Conservation (phyloP, 164 flowering plant genomes). For the Taxillus chinensis region DNA sequence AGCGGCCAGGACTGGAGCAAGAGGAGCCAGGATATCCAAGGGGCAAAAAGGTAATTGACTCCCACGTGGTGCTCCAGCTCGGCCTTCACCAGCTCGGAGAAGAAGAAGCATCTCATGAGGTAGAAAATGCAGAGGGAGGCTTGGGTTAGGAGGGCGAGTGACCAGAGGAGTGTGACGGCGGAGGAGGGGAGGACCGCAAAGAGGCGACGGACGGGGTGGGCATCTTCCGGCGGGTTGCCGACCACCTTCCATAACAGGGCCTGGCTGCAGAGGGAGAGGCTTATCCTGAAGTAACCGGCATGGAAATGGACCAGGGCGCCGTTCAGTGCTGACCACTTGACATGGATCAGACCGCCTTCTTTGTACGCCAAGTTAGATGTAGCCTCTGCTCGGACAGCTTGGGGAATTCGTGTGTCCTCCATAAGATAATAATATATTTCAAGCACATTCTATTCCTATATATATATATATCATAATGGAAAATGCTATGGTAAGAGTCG, state of each 20-base stretch:
- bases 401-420: too few species aligned
- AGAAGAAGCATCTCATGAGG: conserved; percentile 12
- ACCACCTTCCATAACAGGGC: conserved; percentile 26
- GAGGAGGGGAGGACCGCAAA: conserved; percentile 9
- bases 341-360: neutral
- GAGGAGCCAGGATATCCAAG: conserved; percentile 27
- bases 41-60: conserved; percentile 27
- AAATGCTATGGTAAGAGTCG: too few species aligned
- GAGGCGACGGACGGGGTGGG: conserved; percentile 4
- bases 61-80: conserved; percentile 23
- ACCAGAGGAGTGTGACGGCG: conserved; percentile 20
- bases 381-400: too few species aligned
- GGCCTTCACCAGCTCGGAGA: conserved; percentile 16
- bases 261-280: conserved; percentile 23
- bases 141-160: conserved; percentile 10
- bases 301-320: conserved; percentile 11
- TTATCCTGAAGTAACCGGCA: conserved; percentile 26
- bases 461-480: too few species aligned
- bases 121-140: conserved; percentile 17
- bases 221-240: neutral
- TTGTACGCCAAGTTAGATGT: too few species aligned
- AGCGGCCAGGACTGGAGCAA: conserved; percentile 23
- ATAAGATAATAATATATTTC: too few species aligned
- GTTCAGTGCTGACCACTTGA: neutral
- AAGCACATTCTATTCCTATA: too few species aligned